Percentiles rank a stretch among this genome's conserved stretches.
phyloP scores from a whole-genome alignment of 257 asterid genomes.

The Nicotiana obtusifolia region DNA sequence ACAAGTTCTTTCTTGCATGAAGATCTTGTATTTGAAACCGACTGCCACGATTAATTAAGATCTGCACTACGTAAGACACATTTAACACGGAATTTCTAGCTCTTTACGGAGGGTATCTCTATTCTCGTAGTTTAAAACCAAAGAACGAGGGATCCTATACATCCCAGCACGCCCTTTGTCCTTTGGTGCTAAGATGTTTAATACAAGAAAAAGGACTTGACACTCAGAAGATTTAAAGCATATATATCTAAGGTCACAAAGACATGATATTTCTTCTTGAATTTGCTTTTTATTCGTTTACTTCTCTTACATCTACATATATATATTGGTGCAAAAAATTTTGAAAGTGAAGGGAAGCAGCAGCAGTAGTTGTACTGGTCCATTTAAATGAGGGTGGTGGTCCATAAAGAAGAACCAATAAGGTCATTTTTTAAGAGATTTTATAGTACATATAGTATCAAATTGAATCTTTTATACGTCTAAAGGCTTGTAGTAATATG shows the following conservation, averaged over 20 bases:
- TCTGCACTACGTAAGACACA: too few species aligned
- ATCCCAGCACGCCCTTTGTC: not conserved
- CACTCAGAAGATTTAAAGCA: not conserved
- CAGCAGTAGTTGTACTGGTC: too few species aligned
- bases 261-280: not conserved
- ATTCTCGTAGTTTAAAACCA: too few species aligned
- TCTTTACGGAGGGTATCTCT: too few species aligned
- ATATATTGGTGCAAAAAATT: not conserved
- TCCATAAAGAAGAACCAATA: slow-evolving; percentile 3
- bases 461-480: too few species aligned
- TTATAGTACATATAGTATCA: slow-evolving; percentile 3
- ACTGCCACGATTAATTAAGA: too few species aligned
- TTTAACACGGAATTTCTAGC: too few species aligned
- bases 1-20: too few species aligned
- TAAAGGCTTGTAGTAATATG: not conserved
- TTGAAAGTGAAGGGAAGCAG: not conserved
- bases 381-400: not conserved
- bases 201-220: not conserved
- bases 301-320: not conserved
- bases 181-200: too few species aligned
- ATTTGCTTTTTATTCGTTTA: not conserved
- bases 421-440: not conserved
- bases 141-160: too few species aligned
- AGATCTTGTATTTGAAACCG: too few species aligned
- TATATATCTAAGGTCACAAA: not conserved